Conservation (phyloP, 345 rosid species). For the Pseudoturritis turrita region DNA sequence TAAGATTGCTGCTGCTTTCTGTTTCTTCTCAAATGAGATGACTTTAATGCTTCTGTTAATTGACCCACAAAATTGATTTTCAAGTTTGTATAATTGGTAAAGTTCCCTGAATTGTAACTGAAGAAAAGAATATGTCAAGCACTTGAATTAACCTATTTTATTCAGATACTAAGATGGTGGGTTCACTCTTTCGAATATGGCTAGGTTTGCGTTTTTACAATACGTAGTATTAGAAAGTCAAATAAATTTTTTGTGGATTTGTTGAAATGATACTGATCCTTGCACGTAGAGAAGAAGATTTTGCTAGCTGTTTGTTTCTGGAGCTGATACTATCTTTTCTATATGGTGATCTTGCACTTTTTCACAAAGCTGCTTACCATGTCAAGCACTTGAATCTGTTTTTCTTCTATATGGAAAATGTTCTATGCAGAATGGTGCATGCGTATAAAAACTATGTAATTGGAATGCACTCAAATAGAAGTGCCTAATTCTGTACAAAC, state of each 20-base stretch:
- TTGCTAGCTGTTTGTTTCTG: background rate
- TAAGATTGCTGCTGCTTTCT: conserved; percentile 27
- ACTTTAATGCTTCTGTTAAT: background rate
- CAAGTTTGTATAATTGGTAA: background rate
- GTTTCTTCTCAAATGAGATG: background rate
- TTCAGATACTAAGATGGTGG: too few species aligned
- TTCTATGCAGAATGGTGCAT: background rate
- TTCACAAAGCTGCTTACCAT: too few species aligned
- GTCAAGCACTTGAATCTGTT: background rate
- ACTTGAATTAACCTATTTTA: too few species aligned
- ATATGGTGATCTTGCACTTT: background rate
- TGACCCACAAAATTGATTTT: background rate
- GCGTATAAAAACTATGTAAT: background rate
- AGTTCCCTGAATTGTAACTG: background rate
- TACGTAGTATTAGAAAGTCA: background rate
- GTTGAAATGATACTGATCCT: background rate
- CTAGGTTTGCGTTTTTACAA: background rate
- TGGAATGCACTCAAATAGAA: background rate
- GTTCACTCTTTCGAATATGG: background rate
- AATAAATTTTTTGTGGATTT: background rate
- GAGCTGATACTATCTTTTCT: background rate
- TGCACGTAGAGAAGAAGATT: background rate
- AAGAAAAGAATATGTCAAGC: background rate
- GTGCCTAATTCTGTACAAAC: background rate
- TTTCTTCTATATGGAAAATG: background rate